Conservation (phyloP, 2,329 filamentous ascomycete genomes). For the Hypoxylon rubiginosum region DNA sequence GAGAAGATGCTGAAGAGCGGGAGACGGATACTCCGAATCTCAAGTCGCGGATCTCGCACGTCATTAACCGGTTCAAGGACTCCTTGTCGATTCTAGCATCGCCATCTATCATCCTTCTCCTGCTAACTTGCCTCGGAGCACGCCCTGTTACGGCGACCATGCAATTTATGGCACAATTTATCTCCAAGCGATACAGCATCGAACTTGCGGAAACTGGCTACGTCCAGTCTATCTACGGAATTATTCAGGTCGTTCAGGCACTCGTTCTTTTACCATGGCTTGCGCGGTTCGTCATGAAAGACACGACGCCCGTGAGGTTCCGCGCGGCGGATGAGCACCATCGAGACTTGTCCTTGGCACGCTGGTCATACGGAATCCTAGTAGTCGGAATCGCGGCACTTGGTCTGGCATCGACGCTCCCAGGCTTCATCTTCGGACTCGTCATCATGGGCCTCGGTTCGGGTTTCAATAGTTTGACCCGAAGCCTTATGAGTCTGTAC, state of each 20-base stretch:
- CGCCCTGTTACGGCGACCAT: conserved; percentile 41
- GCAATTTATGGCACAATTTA: conserved; percentile 50
- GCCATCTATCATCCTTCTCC: conserved; percentile 46
- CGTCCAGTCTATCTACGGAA: conserved; percentile 49
- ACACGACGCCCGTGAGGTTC: conserved; percentile 38
- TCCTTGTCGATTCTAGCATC: conserved; percentile 48
- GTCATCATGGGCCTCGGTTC: conserved; percentile 50
- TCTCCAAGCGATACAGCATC: conserved; percentile 51
- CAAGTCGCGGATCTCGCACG: conserved; percentile 35
- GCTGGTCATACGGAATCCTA: conserved; percentile 46
- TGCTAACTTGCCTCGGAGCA: conserved; percentile 37
- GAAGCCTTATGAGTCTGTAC: conserved; percentile 51
- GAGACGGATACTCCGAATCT: conserved; percentile 8
- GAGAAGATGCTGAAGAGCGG: conserved; percentile 11
- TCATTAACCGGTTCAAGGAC: conserved; percentile 41
- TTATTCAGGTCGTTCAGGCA: conserved; percentile 46
- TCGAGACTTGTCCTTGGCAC: conserved; percentile 49
- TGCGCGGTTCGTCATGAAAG: conserved; percentile 40
- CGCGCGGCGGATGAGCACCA: conserved; percentile 44
- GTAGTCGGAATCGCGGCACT: conserved; percentile 45
- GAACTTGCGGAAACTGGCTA: conserved; percentile 51
- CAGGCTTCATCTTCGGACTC: conserved; percentile 48
- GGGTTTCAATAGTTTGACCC: conserved; percentile 46
- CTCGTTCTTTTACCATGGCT: conserved; percentile 50
- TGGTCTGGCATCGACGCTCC: conserved; percentile 45